phyloP scores from a whole-genome alignment of 192 early-diverging fungal genomes.

The Backusella circina region DNA sequence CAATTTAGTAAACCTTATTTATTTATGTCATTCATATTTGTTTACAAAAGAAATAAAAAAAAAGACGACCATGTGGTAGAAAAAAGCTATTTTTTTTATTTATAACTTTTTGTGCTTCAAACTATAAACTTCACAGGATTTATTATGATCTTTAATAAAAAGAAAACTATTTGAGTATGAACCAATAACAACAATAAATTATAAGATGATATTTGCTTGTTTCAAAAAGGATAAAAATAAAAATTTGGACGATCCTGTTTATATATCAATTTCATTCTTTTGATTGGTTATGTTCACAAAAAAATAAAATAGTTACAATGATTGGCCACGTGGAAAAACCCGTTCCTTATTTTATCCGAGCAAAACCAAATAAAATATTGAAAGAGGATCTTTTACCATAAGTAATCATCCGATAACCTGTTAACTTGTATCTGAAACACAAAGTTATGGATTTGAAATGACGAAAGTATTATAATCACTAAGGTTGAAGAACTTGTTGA shows the following conservation, averaged over 20 bases:
- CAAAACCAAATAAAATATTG: background rate
- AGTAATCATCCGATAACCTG: background rate
- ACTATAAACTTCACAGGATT: background rate
- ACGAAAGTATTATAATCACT: no score
- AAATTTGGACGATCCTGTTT: background rate
- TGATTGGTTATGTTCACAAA: background rate
- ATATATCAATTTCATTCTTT: background rate
- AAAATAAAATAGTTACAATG: background rate
- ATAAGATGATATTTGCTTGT: background rate
- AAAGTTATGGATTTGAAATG: background rate
- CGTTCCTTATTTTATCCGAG: background rate
- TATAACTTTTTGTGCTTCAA: background rate
- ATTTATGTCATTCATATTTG: background rate
- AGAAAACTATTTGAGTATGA: background rate
- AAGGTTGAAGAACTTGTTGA: background rate
- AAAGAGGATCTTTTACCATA: background rate
- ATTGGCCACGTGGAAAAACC: background rate
- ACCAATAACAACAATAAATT: background rate
- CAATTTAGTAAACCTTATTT: background rate
- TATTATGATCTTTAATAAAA: background rate
- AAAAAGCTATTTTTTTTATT: background rate
- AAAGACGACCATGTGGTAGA: background rate
- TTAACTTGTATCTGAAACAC: background rate
- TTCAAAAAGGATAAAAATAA: background rate
- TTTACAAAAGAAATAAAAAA: background rate